These are phyloP conservation scores for Phaffomyces antillensis DNA, from an alignment of 805 yeast species.

Conservation along the genomic window DNA sequence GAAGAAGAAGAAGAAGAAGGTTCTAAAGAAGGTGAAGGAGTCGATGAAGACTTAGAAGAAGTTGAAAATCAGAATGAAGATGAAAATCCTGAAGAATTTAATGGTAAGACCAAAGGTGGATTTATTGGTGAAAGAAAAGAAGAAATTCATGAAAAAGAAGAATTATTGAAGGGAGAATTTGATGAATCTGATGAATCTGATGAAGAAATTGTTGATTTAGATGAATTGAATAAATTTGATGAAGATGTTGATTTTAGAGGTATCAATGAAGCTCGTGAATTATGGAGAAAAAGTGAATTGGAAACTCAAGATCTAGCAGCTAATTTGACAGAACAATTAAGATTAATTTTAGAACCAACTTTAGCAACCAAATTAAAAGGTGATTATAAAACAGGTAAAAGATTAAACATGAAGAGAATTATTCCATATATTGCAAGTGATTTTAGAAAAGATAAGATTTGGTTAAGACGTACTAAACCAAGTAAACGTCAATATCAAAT, in stretches of 20 bases:
- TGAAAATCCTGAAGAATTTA: conserved; percentile 37
- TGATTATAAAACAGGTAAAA: conserved; percentile 94
- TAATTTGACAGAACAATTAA: conserved; percentile 82
- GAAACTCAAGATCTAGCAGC: conserved; percentile 86
- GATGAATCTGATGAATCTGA: conserved; percentile 22
- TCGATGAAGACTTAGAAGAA: conserved; percentile 18
- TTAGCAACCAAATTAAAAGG: conserved; percentile 92
- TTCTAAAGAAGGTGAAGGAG: conserved; percentile 25
- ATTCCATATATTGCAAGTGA: conserved; percentile 97
- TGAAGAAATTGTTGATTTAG: conserved; percentile 19
- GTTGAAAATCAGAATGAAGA: conserved; percentile 23
- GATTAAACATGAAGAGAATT: conserved; percentile 94
- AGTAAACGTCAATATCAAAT: conserved; percentile 95
- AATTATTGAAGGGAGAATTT: conserved; percentile 24
- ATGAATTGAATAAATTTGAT: conserved; percentile 19
- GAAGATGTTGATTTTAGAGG: conserved; percentile 35
- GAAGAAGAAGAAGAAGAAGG: conserved; percentile 29
- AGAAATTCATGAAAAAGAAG: conserved; percentile 24
- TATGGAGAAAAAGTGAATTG: conserved; percentile 80
- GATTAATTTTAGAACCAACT: conserved; percentile 92
- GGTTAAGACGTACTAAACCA: conserved; percentile 97
- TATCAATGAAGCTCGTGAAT: conserved; percentile 58
- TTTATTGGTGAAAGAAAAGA: conserved; percentile 40
- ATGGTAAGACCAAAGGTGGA: conserved; percentile 44
- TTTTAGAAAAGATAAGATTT: conserved; percentile 94